A percentile compares a stretch with the other conserved stretches of the same genome.
These are phyloP conservation scores for Gaillardinia entomophila DNA, from an alignment of 805 yeast species.

Conservation along the genomic window DNA sequence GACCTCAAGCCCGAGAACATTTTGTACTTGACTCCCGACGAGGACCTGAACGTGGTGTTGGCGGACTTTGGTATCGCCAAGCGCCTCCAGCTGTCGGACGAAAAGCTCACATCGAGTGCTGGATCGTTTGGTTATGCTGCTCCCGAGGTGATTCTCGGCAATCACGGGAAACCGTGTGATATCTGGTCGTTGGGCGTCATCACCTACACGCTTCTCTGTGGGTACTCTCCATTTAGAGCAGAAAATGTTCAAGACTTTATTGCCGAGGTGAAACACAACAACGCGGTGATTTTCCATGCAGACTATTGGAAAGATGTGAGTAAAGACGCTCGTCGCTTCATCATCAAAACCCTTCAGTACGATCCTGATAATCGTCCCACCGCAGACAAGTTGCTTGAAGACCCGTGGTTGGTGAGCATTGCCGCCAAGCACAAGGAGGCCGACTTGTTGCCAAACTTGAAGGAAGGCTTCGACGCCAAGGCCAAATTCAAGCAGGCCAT, in stretches of 20 bases:
- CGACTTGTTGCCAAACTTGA: slow-evolving; percentile 78
- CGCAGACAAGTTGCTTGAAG: slow-evolving; percentile 54
- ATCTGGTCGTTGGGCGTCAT: slow-evolving; percentile 95
- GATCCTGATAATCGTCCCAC: slow-evolving; percentile 68
- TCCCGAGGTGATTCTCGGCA: slow-evolving; percentile 78
- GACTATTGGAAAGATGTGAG: slow-evolving; percentile 84
- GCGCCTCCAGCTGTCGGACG: slow-evolving; percentile 53
- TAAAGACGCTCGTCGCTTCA: slow-evolving; percentile 73
- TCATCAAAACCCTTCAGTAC: slow-evolving; percentile 61
- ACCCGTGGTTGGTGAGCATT: slow-evolving; percentile 65
- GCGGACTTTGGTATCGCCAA: slow-evolving; percentile 98
- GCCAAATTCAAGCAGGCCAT: slow-evolving; percentile 80
- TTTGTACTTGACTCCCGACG: slow-evolving; percentile 53
- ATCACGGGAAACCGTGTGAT: slow-evolving; percentile 92
- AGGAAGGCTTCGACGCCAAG: slow-evolving; percentile 78
- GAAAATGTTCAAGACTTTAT: slow-evolving; percentile 79
- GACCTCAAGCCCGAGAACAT: slow-evolving; percentile 94
- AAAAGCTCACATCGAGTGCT: slow-evolving; percentile 64
- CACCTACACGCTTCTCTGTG: slow-evolving; percentile 83
- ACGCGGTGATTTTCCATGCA: slow-evolving; percentile 79
- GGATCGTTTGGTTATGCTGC: slow-evolving; percentile 97
- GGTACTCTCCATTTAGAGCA: slow-evolving; percentile 86
- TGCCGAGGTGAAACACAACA: slow-evolving; percentile 65
- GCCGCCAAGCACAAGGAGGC: slow-evolving; percentile 41
- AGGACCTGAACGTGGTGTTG: slow-evolving; percentile 67